Evolutionary conservation across 805 yeast species (phyloP), one percentile per base, ranked within the genome.

Genomic region (Metschnikowia lachancei): DNA sequence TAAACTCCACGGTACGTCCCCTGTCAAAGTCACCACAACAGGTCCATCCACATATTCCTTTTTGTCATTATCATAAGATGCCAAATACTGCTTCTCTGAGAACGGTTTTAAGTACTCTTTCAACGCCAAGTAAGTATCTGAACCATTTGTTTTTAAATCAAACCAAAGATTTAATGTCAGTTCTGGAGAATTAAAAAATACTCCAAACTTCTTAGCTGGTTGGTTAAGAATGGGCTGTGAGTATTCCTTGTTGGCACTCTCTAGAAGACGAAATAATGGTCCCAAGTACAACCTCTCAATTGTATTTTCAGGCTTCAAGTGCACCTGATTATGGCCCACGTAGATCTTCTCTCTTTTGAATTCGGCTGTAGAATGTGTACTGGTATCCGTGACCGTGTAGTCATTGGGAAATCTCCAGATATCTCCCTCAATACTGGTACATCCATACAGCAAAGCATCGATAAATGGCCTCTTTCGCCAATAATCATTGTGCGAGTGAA

Each of bases 401-500:
- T 63, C 65, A 3, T 63, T 56, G 4, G 64, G 62, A 43, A 74
- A 75, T 39, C 58, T 63, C 85, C 85, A 82, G 14, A 81, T 73
- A 56, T 83, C 90, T n/a, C 83, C 83, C 62, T 83, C 90, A 1
- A 83, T 70, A 40, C 85, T 77, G 36, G 70, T 69, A 31, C 77
- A 71, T 2, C 88, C 90, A 11, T 74, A 59, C 16, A 69, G 61
- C 30, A 78, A 59, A 0, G 87, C 88, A 49, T 82, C 83, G 42
- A 77, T 70, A 3, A 83, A 65, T 0, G 88, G 88, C 4, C 66
- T 56, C 3, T 58, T 49, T 55, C 88, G 65, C 84, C 85, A 80
- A 61, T 83, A 84, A 59, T 83, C 88, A 57, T 83, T 83, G 58
- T 83, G 89, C 1, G 87, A 80, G 58, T 83, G 89, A 19, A 82